A percentile compares a stretch with the other conserved stretches of the same genome.
Evolutionary conservation across 108 stramenopile species (phyloP).

Genomic region (Schizochytrium sp.): DNA sequence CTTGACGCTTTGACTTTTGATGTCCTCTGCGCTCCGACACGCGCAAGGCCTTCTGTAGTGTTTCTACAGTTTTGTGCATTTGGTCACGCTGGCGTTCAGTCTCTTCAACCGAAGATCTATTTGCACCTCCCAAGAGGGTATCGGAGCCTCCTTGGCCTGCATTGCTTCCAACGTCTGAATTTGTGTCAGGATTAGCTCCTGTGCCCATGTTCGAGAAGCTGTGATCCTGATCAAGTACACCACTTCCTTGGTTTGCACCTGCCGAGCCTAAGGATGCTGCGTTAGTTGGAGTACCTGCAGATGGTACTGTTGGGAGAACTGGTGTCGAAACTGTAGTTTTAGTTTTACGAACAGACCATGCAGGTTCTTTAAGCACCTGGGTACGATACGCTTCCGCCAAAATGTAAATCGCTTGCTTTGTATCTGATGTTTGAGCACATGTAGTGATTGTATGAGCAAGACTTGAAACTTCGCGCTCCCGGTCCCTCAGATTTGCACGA

Average conservation of each 20-base stretch:
- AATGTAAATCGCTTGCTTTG: conserved; percentile 72
- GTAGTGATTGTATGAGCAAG: conserved; percentile 70
- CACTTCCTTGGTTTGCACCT: not conserved
- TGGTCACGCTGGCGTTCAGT: conserved; percentile 66
- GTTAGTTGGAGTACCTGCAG: not conserved
- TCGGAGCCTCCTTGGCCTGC: not conserved
- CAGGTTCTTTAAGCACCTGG: conserved; percentile 64
- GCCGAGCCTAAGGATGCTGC: not conserved
- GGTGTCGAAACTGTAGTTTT: conserved; percentile 3
- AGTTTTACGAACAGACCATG: not conserved
- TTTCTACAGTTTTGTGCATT: conserved; percentile 65
- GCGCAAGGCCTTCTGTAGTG: conserved; percentile 61
- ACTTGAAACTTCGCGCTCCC: conserved; percentile 66
- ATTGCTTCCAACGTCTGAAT: no score
- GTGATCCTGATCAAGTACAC: conserved; percentile 23
- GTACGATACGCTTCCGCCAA: conserved; percentile 68
- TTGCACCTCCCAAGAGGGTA: not conserved
- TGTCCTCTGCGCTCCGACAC: conserved; percentile 63
- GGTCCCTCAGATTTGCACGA: conserved; percentile 67
- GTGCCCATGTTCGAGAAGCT: not conserved
- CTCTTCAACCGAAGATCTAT: conserved; percentile 25
- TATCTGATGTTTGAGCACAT: conserved; percentile 62
- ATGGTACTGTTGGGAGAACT: not conserved
- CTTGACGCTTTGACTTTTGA: conserved; percentile 64
- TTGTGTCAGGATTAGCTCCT: no score